Base-by-base conservation (phyloP, 2,329 filamentous ascomycete species). In the Aspergillus clavatus region DNA sequence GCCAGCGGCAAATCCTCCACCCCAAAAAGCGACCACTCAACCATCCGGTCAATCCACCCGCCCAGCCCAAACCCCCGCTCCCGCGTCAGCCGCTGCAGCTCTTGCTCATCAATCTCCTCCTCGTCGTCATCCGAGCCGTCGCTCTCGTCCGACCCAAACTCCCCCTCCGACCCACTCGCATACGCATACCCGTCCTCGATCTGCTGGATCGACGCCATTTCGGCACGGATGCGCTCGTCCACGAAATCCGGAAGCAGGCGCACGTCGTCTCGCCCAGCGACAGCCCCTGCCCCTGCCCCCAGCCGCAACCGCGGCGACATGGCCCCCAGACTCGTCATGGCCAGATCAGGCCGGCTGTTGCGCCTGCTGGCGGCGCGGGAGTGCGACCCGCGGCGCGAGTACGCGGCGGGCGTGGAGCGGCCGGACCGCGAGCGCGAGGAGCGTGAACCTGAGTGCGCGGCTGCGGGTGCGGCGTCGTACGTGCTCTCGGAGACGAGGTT, bases 11-110 rank as follows among this genome's bases (percentile, higher is more conserved):
- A 59, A 44, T 78, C 74, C 7, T 78, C 75, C 1, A 76, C 72
- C 2, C 71, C 71, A 52, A 81, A 81, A 31, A 81, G 51, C 8
- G 73, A 74, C 73, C 78, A 80, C 24, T 78, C 77, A 46, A 82
- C 77, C 27, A 82, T 56, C 19, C 72, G 66, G 52, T 83, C 80
- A 54, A 83, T 70, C 72, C 78, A 76, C 7, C 71, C 65, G 0
- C 79, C 79, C 4, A 82, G 60, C 0, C 79, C 77, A 47, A 77
- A 79, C 1, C 73, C 74, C n/a, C 70, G 66, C 51, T 75, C 71
- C 19, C 69, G 65, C 10, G 76, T 76, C 24, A 81, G 60, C 2
- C 71, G 65, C 33, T 74, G 73, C 14, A 81, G 61, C 54, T 80
- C 77, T 19, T 71, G 70, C 54, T 81, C 78, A 38, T 79, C 76